Percentiles rank a stretch among this genome's conserved stretches.
Evolutionary conservation across 176 grass and related monocot species (phyloP).

Genomic region (Thinopyrum elongatum): DNA sequence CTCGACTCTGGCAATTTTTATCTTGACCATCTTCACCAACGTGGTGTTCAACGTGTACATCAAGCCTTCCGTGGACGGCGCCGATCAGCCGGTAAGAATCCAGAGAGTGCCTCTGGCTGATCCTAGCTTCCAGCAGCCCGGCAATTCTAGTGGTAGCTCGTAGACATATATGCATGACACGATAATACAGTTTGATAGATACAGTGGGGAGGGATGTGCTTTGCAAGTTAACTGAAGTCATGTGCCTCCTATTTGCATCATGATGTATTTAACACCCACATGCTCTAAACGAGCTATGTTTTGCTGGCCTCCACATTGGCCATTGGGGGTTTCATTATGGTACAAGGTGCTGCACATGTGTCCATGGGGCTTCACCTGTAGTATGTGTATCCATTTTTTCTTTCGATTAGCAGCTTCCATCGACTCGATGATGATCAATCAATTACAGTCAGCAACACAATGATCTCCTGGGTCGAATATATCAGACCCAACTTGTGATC

Average conservation of each 20-base stretch:
- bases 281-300: neutral
- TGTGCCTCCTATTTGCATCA: neutral
- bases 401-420: neutral
- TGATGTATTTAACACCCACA: neutral
- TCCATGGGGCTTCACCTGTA: neutral
- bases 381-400: neutral
- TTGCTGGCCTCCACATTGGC: neutral
- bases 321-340: neutral
- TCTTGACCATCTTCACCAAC: constrained; percentile 86
- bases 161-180: neutral
- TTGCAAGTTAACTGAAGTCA: neutral
- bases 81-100: constrained; percentile 38
- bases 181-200: neutral
- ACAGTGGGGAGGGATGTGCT: neutral
- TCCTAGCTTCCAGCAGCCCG: constrained; percentile 17
- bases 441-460: neutral
- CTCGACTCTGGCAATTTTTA: constrained; percentile 50
- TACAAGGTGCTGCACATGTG: neutral
- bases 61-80: constrained; percentile 76
- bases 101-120: constrained; percentile 62
- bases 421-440: neutral
- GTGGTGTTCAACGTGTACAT: constrained; percentile 70
- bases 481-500: neutral
- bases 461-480: neutral
- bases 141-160: neutral